These are phyloP conservation scores for Bocquillonia castaneifolia DNA, from an alignment of 441 rosid genomes.

Conservation along the genomic window DNA sequence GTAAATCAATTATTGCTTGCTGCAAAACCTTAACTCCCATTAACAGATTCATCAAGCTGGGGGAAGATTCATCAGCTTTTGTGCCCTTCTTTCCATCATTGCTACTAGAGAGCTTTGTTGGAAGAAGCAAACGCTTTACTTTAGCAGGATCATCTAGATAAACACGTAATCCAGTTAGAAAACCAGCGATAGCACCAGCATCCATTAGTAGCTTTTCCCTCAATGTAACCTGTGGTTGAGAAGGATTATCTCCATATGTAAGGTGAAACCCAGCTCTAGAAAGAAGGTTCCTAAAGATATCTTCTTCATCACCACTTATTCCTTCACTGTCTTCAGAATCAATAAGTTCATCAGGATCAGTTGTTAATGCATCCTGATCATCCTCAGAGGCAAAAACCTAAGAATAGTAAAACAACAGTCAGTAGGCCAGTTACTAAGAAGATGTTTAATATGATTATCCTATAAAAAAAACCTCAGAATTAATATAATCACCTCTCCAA, in stretches of 20 bases:
- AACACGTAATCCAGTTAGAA: conserved; percentile 91
- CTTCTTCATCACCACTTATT: conserved; percentile 96
- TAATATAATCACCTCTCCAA: not conserved
- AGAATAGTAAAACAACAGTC: conserved; percentile 20
- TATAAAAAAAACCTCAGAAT: not conserved
- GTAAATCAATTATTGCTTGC: conserved; percentile 96
- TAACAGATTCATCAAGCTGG: conserved; percentile 95
- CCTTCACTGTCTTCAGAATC: conserved; percentile 98
- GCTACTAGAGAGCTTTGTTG: conserved; percentile 69
- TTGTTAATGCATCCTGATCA: conserved; percentile 93
- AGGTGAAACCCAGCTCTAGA: conserved; percentile 96
- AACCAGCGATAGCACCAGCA: conserved; percentile 98
- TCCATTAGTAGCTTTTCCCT: conserved; percentile 98
- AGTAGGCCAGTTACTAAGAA: not conserved
- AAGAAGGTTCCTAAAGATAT: conserved; percentile 84
- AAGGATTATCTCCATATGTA: conserved; percentile 82
- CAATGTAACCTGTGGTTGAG: conserved; percentile 91
- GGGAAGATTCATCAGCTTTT: conserved; percentile 77
- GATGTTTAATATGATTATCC: not conserved
- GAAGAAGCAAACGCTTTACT: conserved; percentile 95
- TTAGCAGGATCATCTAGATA: conserved; percentile 97
- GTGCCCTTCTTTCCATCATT: conserved; percentile 69
- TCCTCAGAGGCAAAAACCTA: conserved; percentile 97
- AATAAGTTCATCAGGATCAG: conserved; percentile 97
- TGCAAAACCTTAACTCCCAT: conserved; percentile 99